Base-by-base conservation (phyloP, 495 filamentous ascomycete species). In the Bacidia rubella region DNA sequence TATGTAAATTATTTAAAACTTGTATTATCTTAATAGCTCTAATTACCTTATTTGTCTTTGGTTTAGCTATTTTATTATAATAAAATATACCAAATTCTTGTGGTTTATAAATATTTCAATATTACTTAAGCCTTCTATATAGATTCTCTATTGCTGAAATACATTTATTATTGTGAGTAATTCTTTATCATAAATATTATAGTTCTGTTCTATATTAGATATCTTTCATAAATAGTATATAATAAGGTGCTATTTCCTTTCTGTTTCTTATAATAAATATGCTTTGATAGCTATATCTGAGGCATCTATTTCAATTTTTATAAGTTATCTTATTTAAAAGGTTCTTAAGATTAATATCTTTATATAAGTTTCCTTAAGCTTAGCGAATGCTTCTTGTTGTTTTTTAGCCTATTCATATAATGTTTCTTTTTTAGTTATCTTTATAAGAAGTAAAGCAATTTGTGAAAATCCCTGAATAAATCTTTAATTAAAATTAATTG, bases 1-100 rank as follows among this genome's bases (percentile, higher is more conserved):
- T 11, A 46, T 21, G 48, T 67, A 63, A 19, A 54, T 20, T 49
- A 66, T 65, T 11, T 45, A 43, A 24, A 68, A 67, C 38, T 70
- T 60, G 39, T 65, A 68, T 19, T 51, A 2, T 0, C 40, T 56
- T 2, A 71, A 49, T 42, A 57, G 60, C 38, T 62, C 47, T 1
- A 46, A 39, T 52, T 53, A 68, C 27, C 48, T 0, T 2, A 54
- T 59, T 56, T 67, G 46, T 45, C 54, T 23, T 24, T 51, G 12
- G 41, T 60, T 66, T 19, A 70, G 46, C 10, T 45, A 21, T 26
- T 63, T 59, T 0, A 35, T 61, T 25, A 21, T 60, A n/a, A 55
- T 65, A 53, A 66, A 67, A 17, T 54, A 54, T 23, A 54, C n/a
- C 0, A 62, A 39, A 45, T 63, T 62, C 35, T 53, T 59, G 54